Percentiles rank a stretch among this genome's conserved stretches.
Conservation (phyloP, 768 basidiomycete genomes). For the Trametes villosa region DNA sequence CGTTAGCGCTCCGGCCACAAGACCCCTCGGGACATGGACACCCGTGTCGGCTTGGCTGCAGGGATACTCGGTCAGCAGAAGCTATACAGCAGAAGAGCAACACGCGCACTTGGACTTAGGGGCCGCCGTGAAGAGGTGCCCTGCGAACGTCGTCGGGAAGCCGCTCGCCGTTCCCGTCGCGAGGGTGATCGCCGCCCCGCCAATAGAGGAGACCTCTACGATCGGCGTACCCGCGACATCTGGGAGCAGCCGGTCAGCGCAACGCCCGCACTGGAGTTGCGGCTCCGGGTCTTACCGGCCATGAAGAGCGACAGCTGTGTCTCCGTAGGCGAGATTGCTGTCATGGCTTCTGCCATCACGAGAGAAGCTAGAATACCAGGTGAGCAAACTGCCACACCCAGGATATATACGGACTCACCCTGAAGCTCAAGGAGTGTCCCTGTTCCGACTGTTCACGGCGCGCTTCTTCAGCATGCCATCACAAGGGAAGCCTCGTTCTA, state of each 20-base stretch:
- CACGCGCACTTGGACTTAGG: conserved; percentile 7
- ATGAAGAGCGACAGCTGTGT: conserved; percentile 24
- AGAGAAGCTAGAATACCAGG: conserved; percentile 11
- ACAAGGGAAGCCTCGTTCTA: no score
- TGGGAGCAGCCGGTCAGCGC: not conserved
- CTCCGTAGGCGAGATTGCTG: conserved; percentile 21
- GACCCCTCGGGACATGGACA: not conserved
- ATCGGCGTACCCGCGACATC: conserved; percentile 26
- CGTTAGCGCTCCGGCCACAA: not conserved
- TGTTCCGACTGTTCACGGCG: not conserved
- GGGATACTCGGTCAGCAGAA: not conserved
- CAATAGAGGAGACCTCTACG: conserved; percentile 29
- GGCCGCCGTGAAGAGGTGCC: conserved; percentile 28
- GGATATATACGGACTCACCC: not conserved
- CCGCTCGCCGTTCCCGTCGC: conserved; percentile 23
- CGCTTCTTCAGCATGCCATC: no score
- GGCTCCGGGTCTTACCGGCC: conserved; percentile 11
- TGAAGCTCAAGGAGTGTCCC: not conserved
- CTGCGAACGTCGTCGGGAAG: conserved; percentile 25
- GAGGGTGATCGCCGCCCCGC: conserved; percentile 32
- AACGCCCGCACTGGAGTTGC: not conserved
- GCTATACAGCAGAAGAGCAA: not conserved
- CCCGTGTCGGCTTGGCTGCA: not conserved
- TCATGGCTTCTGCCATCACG: conserved; percentile 21
- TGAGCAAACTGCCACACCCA: not conserved